Base-by-base conservation (phyloP, 768 basidiomycete species). In the Cubamyces sp. region DNA sequence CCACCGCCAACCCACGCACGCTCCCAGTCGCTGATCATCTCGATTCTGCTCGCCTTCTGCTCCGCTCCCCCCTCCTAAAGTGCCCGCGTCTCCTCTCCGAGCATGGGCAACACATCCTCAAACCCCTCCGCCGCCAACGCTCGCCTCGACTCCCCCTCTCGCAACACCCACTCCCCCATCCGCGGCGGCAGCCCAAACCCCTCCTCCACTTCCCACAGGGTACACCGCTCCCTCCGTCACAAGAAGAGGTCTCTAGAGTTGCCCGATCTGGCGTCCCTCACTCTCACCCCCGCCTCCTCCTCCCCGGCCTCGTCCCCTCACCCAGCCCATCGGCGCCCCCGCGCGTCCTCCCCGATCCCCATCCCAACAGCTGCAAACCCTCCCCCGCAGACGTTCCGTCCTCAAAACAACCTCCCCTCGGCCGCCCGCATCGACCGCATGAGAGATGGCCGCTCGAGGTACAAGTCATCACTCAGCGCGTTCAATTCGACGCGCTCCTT, bases 191-290 rank as follows among this genome's bases (percentile, higher is more conserved):
- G 67, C 55, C 66, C 68, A 51, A 67, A 61, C 48, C 65, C 62
- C 42, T 50, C 65, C 39, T 48, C 61, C 51, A 43, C 66, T 45
- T 51, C 70, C 60, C 69, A 62, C 54, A 60, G 67, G 49, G 75
- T 86, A 0, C 87, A 89, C 72, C 78, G 79, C 34, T 87, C 88
- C 46, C 75, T 90, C 60, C 79, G 86, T 42, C 78, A 79, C 21
- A 90, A 87, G 79, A 90, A 88, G 75, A 84, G 81, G 70, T 88
- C 87, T 0, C 83, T 92, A 19, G 88, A 92, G 71, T 80, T 92
- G 25, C 90, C 90, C 55, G 90, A 91, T 77, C 85, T 92, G 68
- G 82, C 82, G 14, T 75, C 76, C 61, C 79, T 83, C 65, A 75
- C 81, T 47, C 68, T 83, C 63, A 79, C 82, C 59, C 79, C 80